Percentiles rank a stretch among this genome's conserved stretches.
Evolutionary conservation across 768 basidiomycete species (phyloP).

Genomic region (Cystoderma amianthinum): DNA sequence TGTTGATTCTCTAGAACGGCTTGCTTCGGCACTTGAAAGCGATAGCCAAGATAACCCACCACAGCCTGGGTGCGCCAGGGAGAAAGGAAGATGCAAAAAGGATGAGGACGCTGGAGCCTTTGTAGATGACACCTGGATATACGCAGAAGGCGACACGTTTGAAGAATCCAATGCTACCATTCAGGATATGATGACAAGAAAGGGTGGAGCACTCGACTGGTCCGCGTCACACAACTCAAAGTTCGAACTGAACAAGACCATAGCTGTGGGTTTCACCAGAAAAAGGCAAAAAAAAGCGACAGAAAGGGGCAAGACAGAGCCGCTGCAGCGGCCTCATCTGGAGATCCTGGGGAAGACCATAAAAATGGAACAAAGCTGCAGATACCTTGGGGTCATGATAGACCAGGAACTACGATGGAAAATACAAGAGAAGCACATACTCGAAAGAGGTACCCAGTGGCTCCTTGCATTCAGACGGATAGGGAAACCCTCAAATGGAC

Average conservation of each 20-base stretch:
- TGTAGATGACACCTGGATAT: conserved; percentile 17
- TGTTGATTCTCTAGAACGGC: no score
- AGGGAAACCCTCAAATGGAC: conserved; percentile 2
- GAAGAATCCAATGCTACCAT: conserved; percentile 13
- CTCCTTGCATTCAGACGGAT: neutral
- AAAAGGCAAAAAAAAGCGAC: neutral
- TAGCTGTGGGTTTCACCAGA: conserved; percentile 15
- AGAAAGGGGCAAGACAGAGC: no score
- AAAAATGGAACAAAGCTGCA: conserved; percentile 1
- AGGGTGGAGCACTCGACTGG: conserved; percentile 18
- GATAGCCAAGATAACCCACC: no score
- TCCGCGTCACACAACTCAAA: conserved; percentile 15
- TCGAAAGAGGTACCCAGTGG: neutral
- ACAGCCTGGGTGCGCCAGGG: no score
- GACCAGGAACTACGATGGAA: neutral
- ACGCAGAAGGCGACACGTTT: conserved; percentile 17
- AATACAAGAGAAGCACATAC: neutral
- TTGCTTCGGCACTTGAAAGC: no score
- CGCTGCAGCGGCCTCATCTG: neutral
- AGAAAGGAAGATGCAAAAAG: no score
- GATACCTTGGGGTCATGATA: conserved; percentile 9
- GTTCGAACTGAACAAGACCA: conserved; percentile 23
- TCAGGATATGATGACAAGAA: conserved; percentile 14
- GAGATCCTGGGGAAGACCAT: neutral
- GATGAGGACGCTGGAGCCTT: conserved; percentile 18